Percentiles rank a stretch among this genome's conserved stretches.
These are phyloP conservation scores for Podospora comata DNA, from an alignment of 495 filamentous ascomycete genomes.

Conservation along the genomic window DNA sequence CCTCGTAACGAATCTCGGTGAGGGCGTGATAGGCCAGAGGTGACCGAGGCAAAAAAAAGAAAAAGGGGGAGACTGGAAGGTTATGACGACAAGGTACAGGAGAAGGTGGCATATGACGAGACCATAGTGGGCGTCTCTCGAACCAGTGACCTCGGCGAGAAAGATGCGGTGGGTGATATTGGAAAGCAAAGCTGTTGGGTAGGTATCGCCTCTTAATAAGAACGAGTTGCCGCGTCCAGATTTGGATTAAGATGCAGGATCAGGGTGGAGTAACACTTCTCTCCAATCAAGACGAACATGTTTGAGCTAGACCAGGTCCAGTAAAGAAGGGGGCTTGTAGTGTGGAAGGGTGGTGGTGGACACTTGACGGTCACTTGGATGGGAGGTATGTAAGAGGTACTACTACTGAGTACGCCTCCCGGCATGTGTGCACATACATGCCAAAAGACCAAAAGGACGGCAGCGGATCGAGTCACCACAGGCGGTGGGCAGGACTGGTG, in stretches of 20 bases:
- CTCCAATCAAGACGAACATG: constrained; percentile 16
- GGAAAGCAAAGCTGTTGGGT: constrained; percentile 2
- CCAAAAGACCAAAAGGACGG: background rate
- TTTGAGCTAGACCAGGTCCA: constrained; percentile 9
- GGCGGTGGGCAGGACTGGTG: background rate
- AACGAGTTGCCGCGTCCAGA: constrained; percentile 11
- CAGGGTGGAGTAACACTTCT: constrained; percentile 12
- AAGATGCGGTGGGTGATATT: constrained; percentile 10
- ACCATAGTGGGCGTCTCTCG: constrained; percentile 23
- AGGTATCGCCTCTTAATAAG: constrained; percentile 18
- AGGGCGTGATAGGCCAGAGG: background rate
- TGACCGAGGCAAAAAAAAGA: background rate
- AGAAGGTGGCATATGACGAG: constrained; percentile 19
- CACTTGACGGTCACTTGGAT: background rate
- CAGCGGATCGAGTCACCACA: background rate
- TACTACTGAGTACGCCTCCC: background rate
- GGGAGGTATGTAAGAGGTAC: background rate
- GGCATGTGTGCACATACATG: background rate
- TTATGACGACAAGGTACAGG: constrained; percentile 18
- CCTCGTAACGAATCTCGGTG: background rate
- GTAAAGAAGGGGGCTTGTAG: background rate
- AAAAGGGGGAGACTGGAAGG: background rate
- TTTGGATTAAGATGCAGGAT: constrained; percentile 22
- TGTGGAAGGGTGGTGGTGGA: constrained; percentile 1
- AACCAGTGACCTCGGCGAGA: constrained; percentile 2